Evolutionary conservation across 306 rosid genomes (phyloP), one percentile per base, ranked within the genome.

Genomic region (Gillenia trifoliata): DNA sequence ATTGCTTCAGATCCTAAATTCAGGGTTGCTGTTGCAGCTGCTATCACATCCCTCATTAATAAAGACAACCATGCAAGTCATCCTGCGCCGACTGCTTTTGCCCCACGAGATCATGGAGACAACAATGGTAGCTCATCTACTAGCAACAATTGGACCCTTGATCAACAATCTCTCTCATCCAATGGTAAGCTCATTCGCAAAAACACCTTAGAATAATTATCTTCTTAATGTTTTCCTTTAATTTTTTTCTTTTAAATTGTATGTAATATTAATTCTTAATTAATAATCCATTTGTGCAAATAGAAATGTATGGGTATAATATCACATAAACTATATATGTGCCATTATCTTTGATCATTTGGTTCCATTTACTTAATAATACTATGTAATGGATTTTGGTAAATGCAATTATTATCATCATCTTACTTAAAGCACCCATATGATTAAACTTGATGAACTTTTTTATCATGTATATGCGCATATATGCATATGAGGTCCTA

Each of bases 11-110:
- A 92, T 78, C 99, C 99, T 19, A 88, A 87, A 72, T 92, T 92
- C 87, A 89, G 96, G 80, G 90, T 81, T 43, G 95, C 93, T 59
- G 99, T 94, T 19, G 99, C 97, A 3, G 96, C 96, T 10, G 97
- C 96, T 4, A 86, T 90, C 69, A 75, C 95, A 8, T 87, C 96
- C 52, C 75, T 94, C 33, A 82, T 94, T 74, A 86, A 83, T 77
- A 93, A 85, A 85, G 93, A 90, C 43, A 82, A 79, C 43, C 83
- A 84, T 29, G 17, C 20, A 16, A 70, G 28, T 73, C 75, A 70
- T 52, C 61, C 78, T 5, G 76, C 55, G 17, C 70, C 70, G 4
- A 50, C 74, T 28, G 33, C 73, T 52, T 69, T 81, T 78, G 88
- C 79, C 72, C 77, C 66, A 56, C 83, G 29, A 72, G 75, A 47